Base-by-base conservation (phyloP, 2,329 filamentous ascomycete species). In the Cercospora zeina region DNA sequence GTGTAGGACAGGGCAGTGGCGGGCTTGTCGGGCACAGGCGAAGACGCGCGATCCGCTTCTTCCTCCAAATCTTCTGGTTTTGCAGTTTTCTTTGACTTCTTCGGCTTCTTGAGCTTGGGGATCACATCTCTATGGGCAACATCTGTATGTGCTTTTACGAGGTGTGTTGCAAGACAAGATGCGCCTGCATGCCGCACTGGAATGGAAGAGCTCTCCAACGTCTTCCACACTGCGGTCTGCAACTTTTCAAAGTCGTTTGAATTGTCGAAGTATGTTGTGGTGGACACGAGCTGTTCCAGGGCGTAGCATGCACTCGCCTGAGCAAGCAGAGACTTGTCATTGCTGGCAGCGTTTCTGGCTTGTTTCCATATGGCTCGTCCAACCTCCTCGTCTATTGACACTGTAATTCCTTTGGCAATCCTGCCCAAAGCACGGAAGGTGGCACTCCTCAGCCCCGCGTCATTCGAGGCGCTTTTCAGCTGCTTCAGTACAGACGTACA, bases 301-400 rank as follows among this genome's bases (percentile, higher is more conserved):
- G 91, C 96, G 67, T 87, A 87, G 71, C 90, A 96, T 8, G 91
- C 89, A 61, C 87, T 85, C 14, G 89, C 84, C 73, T 96, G 86
- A 7, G 93, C 92, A 34, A 96, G 82, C 2, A 87, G 82, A 3
- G 91, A 90, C 76, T 95, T 97, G 76, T 99, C 96, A 63, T 82
- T 83, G 0, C 87, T 83, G 30, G 89, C 89, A 68, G 89, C 84
- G 75, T 83, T 91, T 65, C 95, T 87, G 27, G 87, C 89, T 74
- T 93, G 90, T 76, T 97, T 99, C 91, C 92, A 97, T 14, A 96
- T 85, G 74, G 97, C 93, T 71, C 92, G 87, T n/a, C 90, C 90
- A 37, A 93, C 82, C 59, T 80, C 81, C 76, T 99, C 95, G 69
- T 99, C 95, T 70, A 93, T 82, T 63, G 90, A 91, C 4, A 82